A percentile compares a stretch with the other conserved stretches of the same genome.
Conservation (phyloP, 306 rosid genomes). For the Acacia acuminata region DNA sequence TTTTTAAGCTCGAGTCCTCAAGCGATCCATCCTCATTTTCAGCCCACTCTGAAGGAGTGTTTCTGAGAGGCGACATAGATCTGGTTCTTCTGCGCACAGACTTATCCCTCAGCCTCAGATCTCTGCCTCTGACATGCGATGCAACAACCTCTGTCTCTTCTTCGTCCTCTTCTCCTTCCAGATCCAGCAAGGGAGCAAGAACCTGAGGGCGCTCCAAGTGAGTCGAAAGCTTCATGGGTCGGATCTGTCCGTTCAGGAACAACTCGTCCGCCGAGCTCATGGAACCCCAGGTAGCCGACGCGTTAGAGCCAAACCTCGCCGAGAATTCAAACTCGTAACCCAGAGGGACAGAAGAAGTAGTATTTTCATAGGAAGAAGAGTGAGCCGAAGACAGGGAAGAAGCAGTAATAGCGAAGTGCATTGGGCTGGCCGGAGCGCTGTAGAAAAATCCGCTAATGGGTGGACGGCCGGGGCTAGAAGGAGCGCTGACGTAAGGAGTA, state of each 20-base stretch:
- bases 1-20: not conserved
- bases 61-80: constrained; percentile 90
- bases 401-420: constrained; percentile 70
- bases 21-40: constrained; percentile 38
- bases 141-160: constrained; percentile 27
- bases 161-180: constrained; percentile 47
- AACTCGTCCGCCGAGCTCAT: constrained; percentile 97
- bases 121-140: constrained; percentile 69
- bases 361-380: constrained; percentile 3
- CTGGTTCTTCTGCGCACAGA: constrained; percentile 79
- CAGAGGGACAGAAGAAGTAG: constrained; percentile 34
- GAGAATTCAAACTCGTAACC: constrained; percentile 88
- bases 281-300: constrained; percentile 48
- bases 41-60: constrained; percentile 50
- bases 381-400: constrained; percentile 19
- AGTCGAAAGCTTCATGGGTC: constrained; percentile 86
- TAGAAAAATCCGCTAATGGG: constrained; percentile 67
- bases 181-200: constrained; percentile 78
- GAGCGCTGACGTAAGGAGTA: constrained; percentile 93
- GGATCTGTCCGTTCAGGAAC: constrained; percentile 91
- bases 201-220: constrained; percentile 83
- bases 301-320: constrained; percentile 58
- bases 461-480: constrained; percentile 89
- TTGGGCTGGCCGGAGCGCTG: constrained; percentile 96
- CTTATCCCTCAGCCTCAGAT: constrained; percentile 71